Conservation (phyloP, 1,284 basidiomycete genomes). For the Cryptococcus hybrid region DNA sequence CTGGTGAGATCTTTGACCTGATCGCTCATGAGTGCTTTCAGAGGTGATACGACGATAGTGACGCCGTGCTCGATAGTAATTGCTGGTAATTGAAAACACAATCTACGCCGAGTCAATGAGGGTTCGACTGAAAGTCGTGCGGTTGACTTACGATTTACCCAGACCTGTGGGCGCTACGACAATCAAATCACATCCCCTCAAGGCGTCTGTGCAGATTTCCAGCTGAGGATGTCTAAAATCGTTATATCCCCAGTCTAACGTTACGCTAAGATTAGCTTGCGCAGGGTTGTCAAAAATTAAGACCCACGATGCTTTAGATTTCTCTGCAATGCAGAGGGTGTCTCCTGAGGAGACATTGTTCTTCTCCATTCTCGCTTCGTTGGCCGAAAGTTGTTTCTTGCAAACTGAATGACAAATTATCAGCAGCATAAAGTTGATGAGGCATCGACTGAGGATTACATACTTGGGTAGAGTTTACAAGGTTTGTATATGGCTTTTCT, state of each 20-base stretch:
- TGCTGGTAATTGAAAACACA: constrained; percentile 86
- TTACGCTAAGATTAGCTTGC: not conserved
- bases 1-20: constrained; percentile 66
- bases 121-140: not conserved
- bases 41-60: constrained; percentile 74
- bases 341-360: constrained; percentile 41
- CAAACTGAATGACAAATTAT: constrained; percentile 17
- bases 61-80: constrained; percentile 67
- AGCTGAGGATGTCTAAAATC: constrained; percentile 72
- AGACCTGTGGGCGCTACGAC: constrained; percentile 85
- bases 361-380: constrained; percentile 30
- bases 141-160: constrained; percentile 65
- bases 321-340: constrained; percentile 24
- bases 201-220: constrained; percentile 68
- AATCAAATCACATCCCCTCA: constrained; percentile 68
- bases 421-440: not conserved
- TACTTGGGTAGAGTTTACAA: constrained; percentile 26
- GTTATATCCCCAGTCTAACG: constrained; percentile 64
- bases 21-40: constrained; percentile 83
- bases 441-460: not conserved
- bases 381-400: constrained; percentile 32
- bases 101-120: constrained; percentile 37
- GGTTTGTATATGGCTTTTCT: constrained; percentile 18
- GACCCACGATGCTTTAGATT: constrained; percentile 41
- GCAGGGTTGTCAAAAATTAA: not conserved